Evolutionary conservation across 768 basidiomycete species (phyloP), one percentile per base, ranked within the genome.

Genomic region (Phlebiopsis flavidoalba): DNA sequence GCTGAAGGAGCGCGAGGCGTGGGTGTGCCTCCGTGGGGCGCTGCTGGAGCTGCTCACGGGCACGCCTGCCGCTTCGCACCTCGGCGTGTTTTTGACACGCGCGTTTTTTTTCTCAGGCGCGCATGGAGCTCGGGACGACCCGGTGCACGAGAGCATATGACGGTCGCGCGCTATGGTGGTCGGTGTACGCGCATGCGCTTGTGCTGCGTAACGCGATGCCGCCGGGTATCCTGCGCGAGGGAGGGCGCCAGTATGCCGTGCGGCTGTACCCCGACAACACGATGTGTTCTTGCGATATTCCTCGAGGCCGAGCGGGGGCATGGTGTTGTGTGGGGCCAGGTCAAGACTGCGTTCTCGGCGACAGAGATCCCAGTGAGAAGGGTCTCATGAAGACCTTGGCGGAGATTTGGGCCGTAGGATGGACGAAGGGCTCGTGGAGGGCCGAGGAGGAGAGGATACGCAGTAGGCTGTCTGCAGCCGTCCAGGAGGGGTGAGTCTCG

Each of bases 381-480:
- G 79, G 78, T 58, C 75, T 92, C 14, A 72, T 78, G 45, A 76
- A 88, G 67, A 75, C 87, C 58, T 73, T 82, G 3, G 78, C 82
- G 63, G 89, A 93, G 65, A 82, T 91, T 0, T 93, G 91, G 91
- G 76, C 90, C 1, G 83, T 85, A 10, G 80, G 86, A n/a, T 91
- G 89, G 90, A 87, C 90, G 71, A 80, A 75, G 67, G 84, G 86
- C 1, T 77, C 84, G 40, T 92, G 91, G 90, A 74, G 78, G 52
- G 77, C 74, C 53, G 89, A 93, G 71, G 72, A 82, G 45, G 91
- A 93, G 71, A 79, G 91, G 59, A 87, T 85, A 37, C 74, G 91
- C 63, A 82, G 74, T 63, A 83, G 87, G 37, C 73, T 93, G 63
- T 74, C 77, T 36, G 76, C 77, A 8, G 89, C 89, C 10, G 77